phyloP scores from a whole-genome alignment of 768 basidiomycete species.

The Phylloporus arenicola region DNA sequence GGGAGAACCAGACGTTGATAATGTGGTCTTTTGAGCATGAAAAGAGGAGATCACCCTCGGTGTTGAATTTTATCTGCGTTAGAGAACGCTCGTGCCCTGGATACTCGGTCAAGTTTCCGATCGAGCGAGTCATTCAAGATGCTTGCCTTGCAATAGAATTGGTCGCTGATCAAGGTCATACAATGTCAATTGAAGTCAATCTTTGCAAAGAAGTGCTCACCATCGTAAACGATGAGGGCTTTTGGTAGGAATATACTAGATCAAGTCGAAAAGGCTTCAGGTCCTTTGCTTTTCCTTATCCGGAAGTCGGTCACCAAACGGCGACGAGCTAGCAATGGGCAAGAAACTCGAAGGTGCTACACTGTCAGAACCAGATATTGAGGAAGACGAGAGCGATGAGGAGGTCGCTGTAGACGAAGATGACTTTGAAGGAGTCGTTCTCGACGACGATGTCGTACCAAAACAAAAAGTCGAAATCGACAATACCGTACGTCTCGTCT shows the following conservation, averaged over 20 bases:
- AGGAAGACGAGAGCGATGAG: slow-evolving; percentile 31
- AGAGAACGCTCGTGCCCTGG: slow-evolving; percentile 94
- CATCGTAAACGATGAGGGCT: slow-evolving; percentile 10
- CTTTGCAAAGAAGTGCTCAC: background rate
- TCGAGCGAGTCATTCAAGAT: background rate
- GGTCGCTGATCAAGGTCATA: slow-evolving; percentile 45
- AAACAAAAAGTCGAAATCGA: slow-evolving; percentile 65
- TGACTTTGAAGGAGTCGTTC: slow-evolving; percentile 51
- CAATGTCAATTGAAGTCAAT: background rate
- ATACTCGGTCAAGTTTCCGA: slow-evolving; percentile 14
- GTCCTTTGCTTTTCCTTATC: slow-evolving; percentile 1
- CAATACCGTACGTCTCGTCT: slow-evolving; percentile 54
- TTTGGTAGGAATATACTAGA: background rate
- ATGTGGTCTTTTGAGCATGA: slow-evolving; percentile 92
- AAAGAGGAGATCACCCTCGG: slow-evolving; percentile 93
- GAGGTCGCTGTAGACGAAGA: slow-evolving; percentile 71
- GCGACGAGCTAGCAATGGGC: slow-evolving; percentile 11
- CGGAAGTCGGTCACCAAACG: slow-evolving; percentile 1
- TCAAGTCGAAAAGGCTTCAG: slow-evolving; percentile 12
- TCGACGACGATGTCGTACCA: slow-evolving; percentile 81
- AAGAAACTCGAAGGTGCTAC: slow-evolving; percentile 5
- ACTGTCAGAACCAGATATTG: slow-evolving; percentile 6
- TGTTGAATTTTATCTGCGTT: slow-evolving; percentile 97
- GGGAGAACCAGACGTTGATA: slow-evolving; percentile 95
- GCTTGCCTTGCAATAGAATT: slow-evolving; percentile 62